Evolutionary conservation across 257 asterid species (phyloP), one percentile per base, ranked within the genome.

Genomic region (Echium plantagineum): DNA sequence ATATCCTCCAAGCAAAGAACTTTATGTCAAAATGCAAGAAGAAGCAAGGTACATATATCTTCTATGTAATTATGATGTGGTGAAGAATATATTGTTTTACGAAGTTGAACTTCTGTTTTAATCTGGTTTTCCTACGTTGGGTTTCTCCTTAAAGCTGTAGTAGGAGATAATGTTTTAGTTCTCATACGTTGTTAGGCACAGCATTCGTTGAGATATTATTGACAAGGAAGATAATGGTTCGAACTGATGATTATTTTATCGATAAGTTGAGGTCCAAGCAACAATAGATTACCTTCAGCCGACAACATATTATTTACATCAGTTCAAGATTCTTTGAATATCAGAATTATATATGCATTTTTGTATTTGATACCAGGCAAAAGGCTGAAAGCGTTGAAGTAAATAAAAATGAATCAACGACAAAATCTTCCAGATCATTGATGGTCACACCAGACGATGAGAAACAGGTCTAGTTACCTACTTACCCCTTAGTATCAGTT

Each of bases 1-100:
- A 66, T 77, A 74, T 58, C 71, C 79, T 57, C 86, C 83, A 51
- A 72, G 83, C 72, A 80, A 80, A 75, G 83, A 80, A 65, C 62
- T 77, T 42, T 83, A 75, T 30, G 76, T 74, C 24, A 80, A 75
- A 67, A 54, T 68, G 60, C 77, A 72, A 61, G 83, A 75, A 16
- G 80, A 80, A 72, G 75, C 69, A 58, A 72, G 78, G 85, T 76
- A 68, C 54, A 48, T 24, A 31, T 28, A 20, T 59, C 48, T 28
- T 54, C 31, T 56, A 31, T 32, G 30, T 59, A 54, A 4, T 12
- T 13, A 24, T 57, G 47, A 10, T 35, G 47, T 35, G 15, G 13
- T 3, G 9, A 35, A 35, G 47, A 35, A 7, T 35, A 28, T 28
- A 42, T 42, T 13, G 49, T 42, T 42, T 10, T 42, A 42, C 49